phyloP scores from a whole-genome alignment of 768 basidiomycete species.

The Mycena epipterygia region DNA sequence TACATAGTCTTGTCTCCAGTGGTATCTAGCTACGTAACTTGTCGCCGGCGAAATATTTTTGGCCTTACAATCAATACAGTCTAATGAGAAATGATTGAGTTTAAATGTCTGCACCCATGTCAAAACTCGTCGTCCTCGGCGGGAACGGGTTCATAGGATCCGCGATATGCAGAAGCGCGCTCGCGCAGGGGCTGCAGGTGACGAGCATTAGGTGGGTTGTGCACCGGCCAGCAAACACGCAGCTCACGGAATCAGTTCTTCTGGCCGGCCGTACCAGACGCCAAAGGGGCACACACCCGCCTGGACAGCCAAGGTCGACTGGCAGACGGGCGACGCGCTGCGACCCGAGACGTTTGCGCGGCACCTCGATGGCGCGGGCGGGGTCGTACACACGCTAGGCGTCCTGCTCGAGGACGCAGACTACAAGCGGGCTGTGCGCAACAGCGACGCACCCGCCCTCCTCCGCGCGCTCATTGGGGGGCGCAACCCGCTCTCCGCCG shows the following conservation, averaged over 20 bases:
- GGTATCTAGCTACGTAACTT: constrained; percentile 20
- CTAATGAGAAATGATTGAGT: too few species aligned
- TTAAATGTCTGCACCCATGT: too few species aligned
- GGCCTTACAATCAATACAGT: too few species aligned
- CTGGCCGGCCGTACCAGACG: constrained; percentile 87
- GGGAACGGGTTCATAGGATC: constrained; percentile 99
- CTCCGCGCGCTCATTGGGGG: constrained; percentile 62
- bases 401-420: constrained; percentile 84
- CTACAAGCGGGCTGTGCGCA: constrained; percentile 84
- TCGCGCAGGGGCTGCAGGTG: constrained; percentile 87
- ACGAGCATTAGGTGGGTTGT: constrained; percentile 84
- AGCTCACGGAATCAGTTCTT: constrained; percentile 67
- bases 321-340: constrained; percentile 89
- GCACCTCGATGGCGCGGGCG: constrained; percentile 74
- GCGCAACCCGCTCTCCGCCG: constrained; percentile 70
- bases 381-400: constrained; percentile 95
- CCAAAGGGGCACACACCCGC: constrained; percentile 92
- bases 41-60: constrained; percentile 25
- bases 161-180: constrained; percentile 90
- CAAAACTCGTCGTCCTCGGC: constrained; percentile 87
- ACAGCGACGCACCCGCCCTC: constrained; percentile 68
- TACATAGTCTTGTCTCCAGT: neutral
- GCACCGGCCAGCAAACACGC: neutral
- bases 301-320: constrained; percentile 90
- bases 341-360: constrained; percentile 79